Percentiles rank a stretch among this genome's conserved stretches.
Evolutionary conservation across 257 asterid species (phyloP).

Genomic region (Mentha longifolia): DNA sequence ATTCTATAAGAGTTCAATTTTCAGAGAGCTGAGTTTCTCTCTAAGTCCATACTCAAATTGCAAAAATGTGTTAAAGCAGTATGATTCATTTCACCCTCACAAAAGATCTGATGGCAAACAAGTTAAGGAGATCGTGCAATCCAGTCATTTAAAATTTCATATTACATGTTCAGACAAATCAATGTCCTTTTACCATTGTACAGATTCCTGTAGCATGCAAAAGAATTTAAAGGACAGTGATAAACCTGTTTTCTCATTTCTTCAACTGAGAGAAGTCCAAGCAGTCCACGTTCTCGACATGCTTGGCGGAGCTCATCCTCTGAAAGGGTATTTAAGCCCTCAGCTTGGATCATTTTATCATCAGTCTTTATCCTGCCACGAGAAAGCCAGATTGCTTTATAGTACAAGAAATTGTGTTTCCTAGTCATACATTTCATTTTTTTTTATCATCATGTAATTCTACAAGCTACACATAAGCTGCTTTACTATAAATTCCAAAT

Average conservation of each 20-base stretch:
- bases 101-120: conserved; percentile 20
- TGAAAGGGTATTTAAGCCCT: conserved; percentile 89
- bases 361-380: conserved; percentile 78
- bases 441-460: conserved; percentile 5
- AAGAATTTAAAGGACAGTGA: neutral
- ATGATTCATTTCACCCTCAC: conserved; percentile 20
- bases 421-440: conserved; percentile 21
- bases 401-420: conserved; percentile 11
- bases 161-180: conserved; percentile 20
- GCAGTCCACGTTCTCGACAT: conserved; percentile 95
- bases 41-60: neutral
- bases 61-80: conserved; percentile 11
- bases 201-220: conserved; percentile 24
- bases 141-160: neutral
- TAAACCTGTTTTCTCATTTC: conserved; percentile 96
- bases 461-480: conserved; percentile 1
- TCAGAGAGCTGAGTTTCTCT: conserved; percentile 16
- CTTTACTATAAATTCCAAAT: conserved; percentile 5
- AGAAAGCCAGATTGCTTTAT: conserved; percentile 17
- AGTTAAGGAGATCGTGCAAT: conserved; percentile 3
- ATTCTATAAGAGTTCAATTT: conserved; percentile 4
- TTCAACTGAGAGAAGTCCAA: conserved; percentile 83
- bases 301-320: conserved; percentile 99
- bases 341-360: conserved; percentile 87
- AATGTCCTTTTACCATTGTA: conserved; percentile 21